Percentiles rank a stretch among this genome's conserved stretches.
Conservation (phyloP, 202 grass and related monocot species). For the Digitaria exilis region DNA sequence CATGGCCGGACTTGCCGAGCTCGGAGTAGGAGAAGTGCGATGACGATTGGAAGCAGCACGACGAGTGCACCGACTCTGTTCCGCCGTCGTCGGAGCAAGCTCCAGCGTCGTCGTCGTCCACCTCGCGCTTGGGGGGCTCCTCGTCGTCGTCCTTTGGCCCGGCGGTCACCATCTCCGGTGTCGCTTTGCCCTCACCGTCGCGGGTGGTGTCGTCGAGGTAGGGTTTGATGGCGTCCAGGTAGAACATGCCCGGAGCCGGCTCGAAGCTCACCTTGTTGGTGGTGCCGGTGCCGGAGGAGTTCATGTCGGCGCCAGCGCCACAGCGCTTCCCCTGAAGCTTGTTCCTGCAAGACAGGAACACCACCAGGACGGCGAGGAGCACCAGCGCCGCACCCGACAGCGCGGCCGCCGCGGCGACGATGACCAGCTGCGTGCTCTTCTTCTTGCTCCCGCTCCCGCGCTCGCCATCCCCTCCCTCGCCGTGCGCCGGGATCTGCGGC, state of each 20-base stretch:
- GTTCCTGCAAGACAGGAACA: constrained; percentile 64
- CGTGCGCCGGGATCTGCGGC: constrained; percentile 14
- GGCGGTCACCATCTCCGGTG: not conserved
- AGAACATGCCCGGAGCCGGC: constrained; percentile 64
- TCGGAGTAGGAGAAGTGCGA: constrained; percentile 53
- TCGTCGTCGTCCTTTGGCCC: constrained; percentile 17
- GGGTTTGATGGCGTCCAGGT: constrained; percentile 72
- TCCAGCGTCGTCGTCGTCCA: constrained; percentile 13
- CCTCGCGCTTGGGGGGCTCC: not conserved
- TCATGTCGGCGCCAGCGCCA: constrained; percentile 17
- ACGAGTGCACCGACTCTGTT: constrained; percentile 60
- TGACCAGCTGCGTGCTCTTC: constrained; percentile 38
- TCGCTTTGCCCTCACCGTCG: constrained; percentile 12
- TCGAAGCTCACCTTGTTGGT: constrained; percentile 88
- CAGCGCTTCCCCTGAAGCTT: constrained; percentile 28
- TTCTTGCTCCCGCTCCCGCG: not conserved
- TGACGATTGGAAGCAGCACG: constrained; percentile 59
- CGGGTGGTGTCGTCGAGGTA: constrained; percentile 51
- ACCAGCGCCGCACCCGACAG: constrained; percentile 37
- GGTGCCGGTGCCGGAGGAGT: constrained; percentile 31
- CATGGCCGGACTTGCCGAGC: constrained; percentile 30
- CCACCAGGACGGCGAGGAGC: constrained; percentile 46
- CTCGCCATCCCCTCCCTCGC: not conserved
- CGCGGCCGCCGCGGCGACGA: constrained; percentile 42
- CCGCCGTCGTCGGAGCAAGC: constrained; percentile 50